Evolutionary conservation across 495 filamentous ascomycete species (phyloP).

Genomic region (Sporormia fimetaria): DNA sequence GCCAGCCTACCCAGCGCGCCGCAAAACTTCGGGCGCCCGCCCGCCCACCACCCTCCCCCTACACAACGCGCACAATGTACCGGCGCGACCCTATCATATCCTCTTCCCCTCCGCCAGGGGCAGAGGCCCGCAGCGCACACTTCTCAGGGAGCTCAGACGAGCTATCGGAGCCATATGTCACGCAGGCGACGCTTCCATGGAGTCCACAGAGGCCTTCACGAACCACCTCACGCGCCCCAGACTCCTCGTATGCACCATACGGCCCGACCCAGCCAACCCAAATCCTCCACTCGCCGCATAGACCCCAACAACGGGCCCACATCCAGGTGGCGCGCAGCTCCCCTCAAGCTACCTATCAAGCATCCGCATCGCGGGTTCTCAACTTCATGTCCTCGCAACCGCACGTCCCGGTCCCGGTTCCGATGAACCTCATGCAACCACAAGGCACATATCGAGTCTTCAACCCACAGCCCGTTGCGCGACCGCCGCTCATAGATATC

Average conservation of each 20-base stretch:
- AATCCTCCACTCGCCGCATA: conserved; percentile 28
- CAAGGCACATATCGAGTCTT: conserved; percentile 64
- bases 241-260: background rate
- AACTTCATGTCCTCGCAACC: no score
- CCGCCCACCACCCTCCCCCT: background rate
- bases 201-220: no score
- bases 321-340: conserved; percentile 58
- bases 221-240: conserved; percentile 4
- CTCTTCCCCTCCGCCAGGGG: conserved; percentile 11
- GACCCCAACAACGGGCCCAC: conserved; percentile 33
- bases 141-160: conserved; percentile 45
- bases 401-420: conserved; percentile 2
- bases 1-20: no score
- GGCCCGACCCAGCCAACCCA: conserved; percentile 26
- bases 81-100: conserved; percentile 13
- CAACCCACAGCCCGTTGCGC: conserved; percentile 37
- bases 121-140: background rate
- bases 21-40: background rate
- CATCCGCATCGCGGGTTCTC: conserved; percentile 10
- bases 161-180: conserved; percentile 42
- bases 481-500: conserved; percentile 14
- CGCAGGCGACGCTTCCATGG: conserved; percentile 47
- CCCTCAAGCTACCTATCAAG: conserved; percentile 32
- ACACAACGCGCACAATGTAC: conserved; percentile 10
- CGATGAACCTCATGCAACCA: conserved; percentile 51